Base-by-base conservation (phyloP, 2,329 filamentous ascomycete genomes). In the Fusarium mundagurra region DNA sequence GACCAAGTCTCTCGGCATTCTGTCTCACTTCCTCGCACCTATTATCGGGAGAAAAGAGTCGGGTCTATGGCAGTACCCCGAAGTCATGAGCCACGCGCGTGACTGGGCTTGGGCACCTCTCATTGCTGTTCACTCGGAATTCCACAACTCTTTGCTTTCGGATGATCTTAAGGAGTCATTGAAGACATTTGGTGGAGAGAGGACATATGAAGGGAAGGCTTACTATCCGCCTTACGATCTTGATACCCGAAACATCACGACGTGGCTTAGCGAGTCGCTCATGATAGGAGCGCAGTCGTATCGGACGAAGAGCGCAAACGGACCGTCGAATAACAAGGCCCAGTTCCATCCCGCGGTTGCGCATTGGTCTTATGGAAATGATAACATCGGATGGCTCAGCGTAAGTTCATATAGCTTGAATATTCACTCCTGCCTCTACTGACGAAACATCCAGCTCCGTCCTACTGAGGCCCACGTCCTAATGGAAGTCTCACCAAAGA, bases 81-180 rank as follows among this genome's bases (percentile, higher is more conserved):
- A 86, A 53, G 82, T 84, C 27, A 88, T 90, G 84, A 86, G 87
- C 4, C 89, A 91, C 74, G 84, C 85, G n/a, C 85, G 86, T 44
- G 89, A 91, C 79, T 90, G 88, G 73, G 86, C 88, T 53, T 88
- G 88, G 69, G 85, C 84, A 0, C 88, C 89, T 0, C 79, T 91
- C 2, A 82, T 91, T 45, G 86, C 89, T 1, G 85, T 90, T 4
- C 79, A 90, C 29, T 83, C 88, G 1, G 81, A 83, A 0, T 87
- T 83, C 71, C 87, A 89, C 73, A 83, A 84, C 60, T 80, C 82
- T 0, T 82, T 89, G 13, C 78, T 89, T 13, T 82, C 85, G 0
- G 81, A 82, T 6, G 74, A 75, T 3, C 77, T 88, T 14, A 79
- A 84, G 4, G 75, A 67, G 2, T 60, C 61, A 7, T 7, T 71